Base-by-base conservation (phyloP, 2,329 filamentous ascomycete species). In the Trichoderma polysporum region DNA sequence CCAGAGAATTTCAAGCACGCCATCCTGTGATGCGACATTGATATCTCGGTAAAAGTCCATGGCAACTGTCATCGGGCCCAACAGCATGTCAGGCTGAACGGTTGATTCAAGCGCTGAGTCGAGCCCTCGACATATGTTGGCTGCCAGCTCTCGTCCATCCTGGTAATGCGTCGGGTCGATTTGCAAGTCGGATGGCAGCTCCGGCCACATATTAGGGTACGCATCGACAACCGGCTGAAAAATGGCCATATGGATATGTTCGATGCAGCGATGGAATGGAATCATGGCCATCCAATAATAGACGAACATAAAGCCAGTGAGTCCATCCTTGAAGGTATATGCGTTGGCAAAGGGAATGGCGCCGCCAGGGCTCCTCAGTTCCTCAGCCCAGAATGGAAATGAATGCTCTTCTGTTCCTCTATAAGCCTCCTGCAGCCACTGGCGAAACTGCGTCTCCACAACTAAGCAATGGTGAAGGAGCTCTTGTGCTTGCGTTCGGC, bases 231-330 rank as follows among this genome's bases (percentile, higher is more conserved):
- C 79, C 0, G 82, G 79, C 67, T 84, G 77, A 68, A 80, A 80
- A 52, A 84, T 78, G 66, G 76, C 74, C 29, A 77, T 75, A 66
- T 85, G 78, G 17, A 88, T 74, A 17, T 72, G 71, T 67, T 81
- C 80, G 47, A 86, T 79, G 70, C 80, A 83, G 10, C 79, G 81
- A 68, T 83, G 81, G 54, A 88, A 80, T 13, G 82, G 70, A 31
- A 86, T 76, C 53, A 84, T 80, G 1, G 80, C 74, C 68, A 83
- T 80, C 85, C 85, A 87, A 73, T 85, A 86, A 71, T 84, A 83
- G 13, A 85, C 73, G 69, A 86, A 81, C 53, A 79, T 78, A 35
- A 85, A 69, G 0, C 84, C 82, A 0, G 81, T 79, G 13, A 77
- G 70, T 19, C 78, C 72, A 70, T 83, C 79, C 31, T 75, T 77